These are phyloP conservation scores for Hygrophorus russula DNA, from an alignment of 768 basidiomycete species.

Conservation along the genomic window DNA sequence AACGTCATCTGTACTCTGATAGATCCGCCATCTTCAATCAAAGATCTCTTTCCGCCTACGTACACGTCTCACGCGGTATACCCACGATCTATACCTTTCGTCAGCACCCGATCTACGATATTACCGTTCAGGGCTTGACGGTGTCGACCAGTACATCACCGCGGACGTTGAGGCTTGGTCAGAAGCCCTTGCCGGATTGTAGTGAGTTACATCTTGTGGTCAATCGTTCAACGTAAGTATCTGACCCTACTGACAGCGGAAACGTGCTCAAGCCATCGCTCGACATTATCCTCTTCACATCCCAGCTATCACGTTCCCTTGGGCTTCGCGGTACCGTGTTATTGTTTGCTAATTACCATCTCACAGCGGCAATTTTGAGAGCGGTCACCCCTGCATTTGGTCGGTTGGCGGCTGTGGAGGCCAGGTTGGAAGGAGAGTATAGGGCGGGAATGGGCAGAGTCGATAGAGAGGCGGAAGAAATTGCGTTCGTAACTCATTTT, in stretches of 20 bases:
- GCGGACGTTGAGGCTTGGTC: slow-evolving; percentile 88
- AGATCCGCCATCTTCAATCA: slow-evolving; percentile 86
- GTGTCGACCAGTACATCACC: slow-evolving; percentile 87
- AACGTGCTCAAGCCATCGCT: slow-evolving; percentile 89
- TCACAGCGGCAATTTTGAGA: slow-evolving; percentile 73
- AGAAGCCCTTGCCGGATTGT: slow-evolving; percentile 74
- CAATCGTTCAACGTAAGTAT: not conserved
- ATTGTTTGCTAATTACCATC: slow-evolving; percentile 74
- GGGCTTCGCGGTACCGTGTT: slow-evolving; percentile 76
- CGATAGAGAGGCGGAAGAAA: slow-evolving; percentile 83
- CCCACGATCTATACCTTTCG: slow-evolving; percentile 85
- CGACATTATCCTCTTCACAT: slow-evolving; percentile 85
- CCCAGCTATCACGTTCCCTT: slow-evolving; percentile 78
- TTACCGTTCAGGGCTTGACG: slow-evolving; percentile 53
- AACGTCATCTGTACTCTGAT: not conserved
- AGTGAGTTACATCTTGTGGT: slow-evolving; percentile 47
- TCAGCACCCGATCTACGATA: slow-evolving; percentile 62
- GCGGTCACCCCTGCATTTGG: slow-evolving; percentile 92
- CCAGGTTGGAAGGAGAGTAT: slow-evolving; percentile 85
- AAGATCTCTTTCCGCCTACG: slow-evolving; percentile 75
- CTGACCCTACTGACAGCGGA: slow-evolving; percentile 38
- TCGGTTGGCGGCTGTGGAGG: slow-evolving; percentile 77
- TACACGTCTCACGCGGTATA: slow-evolving; percentile 81
- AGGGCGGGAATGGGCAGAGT: slow-evolving; percentile 77
- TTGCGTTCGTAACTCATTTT: slow-evolving; percentile 50